Evolutionary conservation across 345 rosid genomes (phyloP), one percentile per base, ranked within the genome.

Genomic region (Salix udensis): DNA sequence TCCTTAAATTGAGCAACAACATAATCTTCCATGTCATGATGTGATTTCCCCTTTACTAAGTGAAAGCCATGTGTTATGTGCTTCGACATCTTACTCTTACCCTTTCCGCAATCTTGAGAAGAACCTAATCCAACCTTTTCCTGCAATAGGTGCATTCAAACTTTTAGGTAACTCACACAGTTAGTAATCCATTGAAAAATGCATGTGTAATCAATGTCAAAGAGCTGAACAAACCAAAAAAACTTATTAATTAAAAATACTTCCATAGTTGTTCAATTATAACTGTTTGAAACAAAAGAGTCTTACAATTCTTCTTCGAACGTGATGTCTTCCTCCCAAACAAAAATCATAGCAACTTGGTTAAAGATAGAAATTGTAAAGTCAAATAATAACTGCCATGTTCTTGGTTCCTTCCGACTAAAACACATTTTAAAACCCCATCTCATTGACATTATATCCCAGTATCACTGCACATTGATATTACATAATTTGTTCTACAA

Each of bases 1-100:
- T 88, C 88, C 85, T 88, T 90, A 80, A 95, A 95, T 61, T 90
- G 82, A 12, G 97, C 91, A 71, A 90, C 89, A 26, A 88, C 86
- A 36, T 85, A 95, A 65, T 95, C 98, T 84, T 95, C 98, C 98
- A 95, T 95, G 77, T 88, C 85, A 74, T 87, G 97, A 14, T 68
- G 75, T 5, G 92, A 79, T 80, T 88, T 91, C 24, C 97, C 97
- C 86, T 95, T 89, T 34, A 91, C 91, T 72, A 95, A 85, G 84
- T 91, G 90, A 80, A 84, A 95, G 34, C 98, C 98, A 82, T 93
- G 97, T 4, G 87, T 89, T 67, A 95, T 78, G 75, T 85, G 80
- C 86, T 91, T 91, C 7, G 92, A 86, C 86, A 88, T 77, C 92
- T 90, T 93, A 79, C 98, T 93, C 85, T 89, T 95, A 18, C 98